Evolutionary conservation across 1,284 basidiomycete species (phyloP).

Genomic region (Prillingera fragicola): DNA sequence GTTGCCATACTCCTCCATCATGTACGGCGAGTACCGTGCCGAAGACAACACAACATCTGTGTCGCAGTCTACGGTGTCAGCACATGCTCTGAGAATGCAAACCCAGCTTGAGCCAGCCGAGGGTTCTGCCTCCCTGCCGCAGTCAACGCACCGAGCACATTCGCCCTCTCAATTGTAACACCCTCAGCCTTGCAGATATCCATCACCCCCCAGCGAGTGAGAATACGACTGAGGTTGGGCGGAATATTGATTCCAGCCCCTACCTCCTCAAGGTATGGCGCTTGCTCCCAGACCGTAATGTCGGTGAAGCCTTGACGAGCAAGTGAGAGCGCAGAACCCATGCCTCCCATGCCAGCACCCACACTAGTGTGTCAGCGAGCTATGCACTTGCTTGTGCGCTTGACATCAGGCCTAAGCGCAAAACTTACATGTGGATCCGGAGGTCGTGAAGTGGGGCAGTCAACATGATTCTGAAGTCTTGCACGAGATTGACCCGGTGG

Average conservation of each 20-base stretch:
- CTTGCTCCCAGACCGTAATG: constrained; percentile 34
- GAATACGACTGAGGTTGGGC: constrained; percentile 34
- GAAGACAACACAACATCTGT: constrained; percentile 30
- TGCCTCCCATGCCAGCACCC: constrained; percentile 34
- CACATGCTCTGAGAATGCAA: too few species aligned
- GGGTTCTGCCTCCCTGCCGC: background rate
- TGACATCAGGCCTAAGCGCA: background rate
- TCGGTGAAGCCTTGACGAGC: constrained; percentile 32
- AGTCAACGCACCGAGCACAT: constrained; percentile 34
- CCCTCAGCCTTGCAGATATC: constrained; percentile 28
- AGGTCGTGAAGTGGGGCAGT: constrained; percentile 11
- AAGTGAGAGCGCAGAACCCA: constrained; percentile 30
- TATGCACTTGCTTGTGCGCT: background rate
- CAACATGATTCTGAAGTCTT: too few species aligned
- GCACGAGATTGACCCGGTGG: too few species aligned
- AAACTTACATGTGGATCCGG: constrained; percentile 10
- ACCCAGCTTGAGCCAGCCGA: too few species aligned
- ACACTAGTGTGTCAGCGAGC: constrained; percentile 9
- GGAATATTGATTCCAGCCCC: constrained; percentile 41
- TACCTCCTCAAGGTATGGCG: constrained; percentile 32
- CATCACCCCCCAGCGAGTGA: constrained; percentile 30
- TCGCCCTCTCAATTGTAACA: constrained; percentile 31
- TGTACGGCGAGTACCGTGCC: constrained; percentile 32
- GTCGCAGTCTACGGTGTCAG: constrained; percentile 25
- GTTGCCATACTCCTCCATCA: constrained; percentile 31